Base-by-base conservation (phyloP, 208 protist species). In the Leishmania arabica region DNA sequence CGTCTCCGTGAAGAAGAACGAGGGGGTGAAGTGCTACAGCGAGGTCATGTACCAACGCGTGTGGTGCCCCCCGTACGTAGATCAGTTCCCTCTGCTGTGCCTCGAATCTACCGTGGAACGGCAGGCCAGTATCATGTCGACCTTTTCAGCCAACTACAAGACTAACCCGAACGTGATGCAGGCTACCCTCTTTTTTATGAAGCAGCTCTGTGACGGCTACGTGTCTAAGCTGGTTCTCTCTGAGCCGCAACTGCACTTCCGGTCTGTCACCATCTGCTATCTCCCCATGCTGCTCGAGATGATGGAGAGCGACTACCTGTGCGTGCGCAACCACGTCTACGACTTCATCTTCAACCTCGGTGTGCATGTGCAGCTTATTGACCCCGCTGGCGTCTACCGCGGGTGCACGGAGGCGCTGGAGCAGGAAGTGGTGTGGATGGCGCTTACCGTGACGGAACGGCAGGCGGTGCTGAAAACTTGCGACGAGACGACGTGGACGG, bases 301-400 rank as follows among this genome's bases (percentile, higher is more conserved):
- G 88, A 96, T 96, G 93, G 83, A 89, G 77, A 96, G 90, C 80
- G 92, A 95, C 73, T 98, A 98, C 80, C 81, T 95, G 47, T 98
- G 91, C 79, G 92, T 98, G 78, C 89, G 92, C 77, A 91, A 90
- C 66, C 92, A 98, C 80, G 95, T 98, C 56, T 98, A 97, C 84
- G 93, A 97, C 84, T 91, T 98, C 71, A 64, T 98, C 3, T 62
- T 97, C 17, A 96, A 91, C 62, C 85, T 98, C 17, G 91, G 90
- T 45, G 83, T 92, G 69, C 95, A 98, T 79, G 78, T 98, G 69
- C 95, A 96, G 77, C 68, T 98, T n/a, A 86, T 98, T 17, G 95
- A 98, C 87, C 89, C 93, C 4, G 75, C 87, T 5, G 90, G 87
- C 27, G 74, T 79, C 77, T 93, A 90, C 77, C 87, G 83, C 24